Base-by-base conservation (phyloP, 2,329 filamentous ascomycete species). In the Ophiostoma himal-ulmi region DNA sequence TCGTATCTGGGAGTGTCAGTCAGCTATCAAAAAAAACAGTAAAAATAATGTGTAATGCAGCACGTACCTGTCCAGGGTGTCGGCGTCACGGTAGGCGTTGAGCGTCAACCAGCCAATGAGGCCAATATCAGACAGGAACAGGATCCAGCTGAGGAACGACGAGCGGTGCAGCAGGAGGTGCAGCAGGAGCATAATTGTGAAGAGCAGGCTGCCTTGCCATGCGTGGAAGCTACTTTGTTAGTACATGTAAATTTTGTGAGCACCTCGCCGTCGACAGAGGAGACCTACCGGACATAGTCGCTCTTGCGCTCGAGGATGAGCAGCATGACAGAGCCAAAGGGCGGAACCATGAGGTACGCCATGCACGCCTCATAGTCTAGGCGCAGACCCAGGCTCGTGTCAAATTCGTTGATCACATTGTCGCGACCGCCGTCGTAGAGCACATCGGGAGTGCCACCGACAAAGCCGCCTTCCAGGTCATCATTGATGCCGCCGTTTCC, bases 101-200 rank as follows among this genome's bases (percentile, higher is more conserved):
- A 91, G 79, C 5, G 91, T 88, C 76, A 98, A 80, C 78, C 90
- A 93, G 0, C 81, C 91, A 74, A 97, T 95, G 70, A 96, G 80
- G 0, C 79, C 85, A 26, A 97, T 73, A 78, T 99, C 94, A 30
- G 85, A 85, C 11, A 92, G 79, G 73, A 97, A 89, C 69, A 99
- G 81, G 26, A 94, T 78, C 91, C 93, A 97, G 73, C 91, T 94
- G 1, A 98, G 82, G 70, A 96, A 88, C 1, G 83, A 85, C 34
- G 92, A 94, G 91, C 93, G 97, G 14, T 89, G 90, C 79, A 98
- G 90, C 60, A 98, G 81, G 52, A 98, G 84, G 78, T 98, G 94
- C 34, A 97, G 75, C 68, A 96, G 80, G 79, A 94, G 87, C 71
- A 88, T 77, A 67, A 86, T 86, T 0, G 91, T 90, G 79, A 97